These are phyloP conservation scores for Pichia sp. DNA, from an alignment of 1,139 yeast genomes.

Conservation along the genomic window DNA sequence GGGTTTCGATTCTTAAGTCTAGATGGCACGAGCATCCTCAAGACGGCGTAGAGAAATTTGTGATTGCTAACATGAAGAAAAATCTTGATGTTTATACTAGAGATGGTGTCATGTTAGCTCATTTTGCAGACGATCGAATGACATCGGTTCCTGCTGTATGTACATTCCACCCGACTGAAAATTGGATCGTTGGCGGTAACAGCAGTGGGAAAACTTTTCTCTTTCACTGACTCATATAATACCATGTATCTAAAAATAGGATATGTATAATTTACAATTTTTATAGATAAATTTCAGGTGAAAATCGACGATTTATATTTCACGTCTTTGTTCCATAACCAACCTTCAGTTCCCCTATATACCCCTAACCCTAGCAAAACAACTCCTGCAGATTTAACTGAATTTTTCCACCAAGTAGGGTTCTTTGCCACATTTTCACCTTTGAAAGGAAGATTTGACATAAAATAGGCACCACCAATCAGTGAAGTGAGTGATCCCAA, in stretches of 20 bases:
- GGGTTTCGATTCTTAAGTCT: constrained; percentile 90
- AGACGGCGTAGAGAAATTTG: constrained; percentile 74
- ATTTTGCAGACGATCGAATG: constrained; percentile 44
- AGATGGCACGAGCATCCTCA: constrained; percentile 69
- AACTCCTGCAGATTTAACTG: constrained; percentile 45
- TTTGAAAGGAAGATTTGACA: constrained; percentile 29
- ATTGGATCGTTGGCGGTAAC: constrained; percentile 91
- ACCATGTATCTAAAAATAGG: constrained; percentile 3
- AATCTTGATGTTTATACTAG: constrained; percentile 75
- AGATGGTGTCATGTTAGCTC: constrained; percentile 71
- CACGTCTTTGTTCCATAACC: constrained; percentile 38
- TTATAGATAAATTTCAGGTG: neutral
- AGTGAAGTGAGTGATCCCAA: constrained; percentile 51
- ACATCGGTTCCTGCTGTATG: constrained; percentile 92
- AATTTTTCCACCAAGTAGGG: constrained; percentile 54
- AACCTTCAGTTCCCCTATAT: constrained; percentile 50
- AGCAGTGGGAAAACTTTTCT: constrained; percentile 88
- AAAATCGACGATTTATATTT: constrained; percentile 17
- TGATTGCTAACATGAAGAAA: constrained; percentile 88
- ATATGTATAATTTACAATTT: neutral
- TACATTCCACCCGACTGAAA: constrained; percentile 72
- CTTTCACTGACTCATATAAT: too few species aligned
- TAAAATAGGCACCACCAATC: constrained; percentile 53
- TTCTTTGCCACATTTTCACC: constrained; percentile 34
- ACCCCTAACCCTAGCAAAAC: constrained; percentile 48